Conservation (phyloP, 1,139 yeast species). For the Tardiomyces blankii region DNA sequence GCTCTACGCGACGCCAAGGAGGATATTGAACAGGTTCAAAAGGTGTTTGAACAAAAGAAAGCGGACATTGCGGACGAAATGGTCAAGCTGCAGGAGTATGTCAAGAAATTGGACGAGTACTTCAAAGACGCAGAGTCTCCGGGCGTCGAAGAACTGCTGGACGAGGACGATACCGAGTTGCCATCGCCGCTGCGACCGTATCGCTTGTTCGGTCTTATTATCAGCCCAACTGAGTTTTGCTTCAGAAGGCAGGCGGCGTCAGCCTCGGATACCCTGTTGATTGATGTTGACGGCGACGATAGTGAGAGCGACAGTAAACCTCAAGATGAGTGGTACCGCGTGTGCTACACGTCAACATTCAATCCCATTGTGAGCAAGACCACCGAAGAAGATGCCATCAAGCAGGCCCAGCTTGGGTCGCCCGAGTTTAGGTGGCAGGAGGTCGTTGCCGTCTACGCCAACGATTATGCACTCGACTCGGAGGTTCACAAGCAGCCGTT, state of each 20-base stretch:
- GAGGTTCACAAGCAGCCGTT: constrained; percentile 7
- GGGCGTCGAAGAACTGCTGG: not conserved
- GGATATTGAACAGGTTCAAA: not conserved
- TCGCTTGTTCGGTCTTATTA: not conserved
- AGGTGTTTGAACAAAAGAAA: not conserved
- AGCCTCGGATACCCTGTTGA: not conserved
- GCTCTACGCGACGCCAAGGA: not conserved
- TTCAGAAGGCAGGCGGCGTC: not conserved
- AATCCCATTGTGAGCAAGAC: constrained; percentile 6
- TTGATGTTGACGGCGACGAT: not conserved
- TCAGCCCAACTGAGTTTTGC: not conserved
- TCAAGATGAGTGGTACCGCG: not conserved
- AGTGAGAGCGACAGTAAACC: not conserved
- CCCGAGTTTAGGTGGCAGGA: constrained; percentile 14
- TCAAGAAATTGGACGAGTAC: not conserved
- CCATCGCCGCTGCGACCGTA: not conserved
- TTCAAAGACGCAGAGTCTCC: not conserved
- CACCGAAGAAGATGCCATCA: constrained; percentile 11
- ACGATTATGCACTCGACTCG: constrained; percentile 13
- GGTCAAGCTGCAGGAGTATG: not conserved
- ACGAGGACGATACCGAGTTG: not conserved
- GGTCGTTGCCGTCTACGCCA: constrained; percentile 17
- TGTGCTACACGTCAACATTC: not conserved
- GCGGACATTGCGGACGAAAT: not conserved
- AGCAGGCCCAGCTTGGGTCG: constrained; percentile 15